Evolutionary conservation across 1,284 basidiomycete species (phyloP).

Genomic region (Moniliophthora roreri): DNA sequence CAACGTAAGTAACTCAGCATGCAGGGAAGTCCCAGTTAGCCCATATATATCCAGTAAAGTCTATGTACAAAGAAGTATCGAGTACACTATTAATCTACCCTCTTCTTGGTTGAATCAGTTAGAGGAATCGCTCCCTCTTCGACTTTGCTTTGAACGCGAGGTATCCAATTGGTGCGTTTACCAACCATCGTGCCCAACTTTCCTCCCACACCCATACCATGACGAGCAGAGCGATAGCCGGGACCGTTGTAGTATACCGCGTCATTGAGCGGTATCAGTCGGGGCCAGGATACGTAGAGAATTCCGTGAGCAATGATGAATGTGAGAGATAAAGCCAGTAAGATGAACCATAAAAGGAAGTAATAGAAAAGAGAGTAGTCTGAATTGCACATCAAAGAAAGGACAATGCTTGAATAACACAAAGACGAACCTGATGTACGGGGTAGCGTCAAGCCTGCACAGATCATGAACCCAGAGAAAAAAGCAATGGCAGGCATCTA

Average conservation of each 20-base stretch:
- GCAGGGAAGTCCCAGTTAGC: not conserved
- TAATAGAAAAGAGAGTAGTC: slow-evolving; percentile 83
- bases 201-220: slow-evolving; percentile 72
- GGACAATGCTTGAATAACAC: not conserved
- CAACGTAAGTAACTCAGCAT: no score
- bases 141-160: slow-evolving; percentile 28
- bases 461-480: slow-evolving; percentile 86
- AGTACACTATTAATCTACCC: not conserved
- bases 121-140: slow-evolving; percentile 39
- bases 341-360: slow-evolving; percentile 74
- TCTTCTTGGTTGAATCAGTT: slow-evolving; percentile 54
- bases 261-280: slow-evolving; percentile 82
- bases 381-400: slow-evolving; percentile 27
- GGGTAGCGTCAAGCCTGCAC: slow-evolving; percentile 81
- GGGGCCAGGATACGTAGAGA: slow-evolving; percentile 94
- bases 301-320: slow-evolving; percentile 83
- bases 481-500: slow-evolving; percentile 85
- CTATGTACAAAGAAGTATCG: no score
- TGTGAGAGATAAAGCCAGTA: slow-evolving; percentile 58
- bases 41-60: not conserved
- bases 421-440: slow-evolving; percentile 62
- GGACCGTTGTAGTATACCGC: slow-evolving; percentile 86
- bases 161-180: slow-evolving; percentile 34
- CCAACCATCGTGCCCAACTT: slow-evolving; percentile 32
- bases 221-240: slow-evolving; percentile 75